Evolutionary conservation across 208 protist genomes (phyloP), one percentile per base, ranked within the genome.

Genomic region (Leishmania lainsoni): DNA sequence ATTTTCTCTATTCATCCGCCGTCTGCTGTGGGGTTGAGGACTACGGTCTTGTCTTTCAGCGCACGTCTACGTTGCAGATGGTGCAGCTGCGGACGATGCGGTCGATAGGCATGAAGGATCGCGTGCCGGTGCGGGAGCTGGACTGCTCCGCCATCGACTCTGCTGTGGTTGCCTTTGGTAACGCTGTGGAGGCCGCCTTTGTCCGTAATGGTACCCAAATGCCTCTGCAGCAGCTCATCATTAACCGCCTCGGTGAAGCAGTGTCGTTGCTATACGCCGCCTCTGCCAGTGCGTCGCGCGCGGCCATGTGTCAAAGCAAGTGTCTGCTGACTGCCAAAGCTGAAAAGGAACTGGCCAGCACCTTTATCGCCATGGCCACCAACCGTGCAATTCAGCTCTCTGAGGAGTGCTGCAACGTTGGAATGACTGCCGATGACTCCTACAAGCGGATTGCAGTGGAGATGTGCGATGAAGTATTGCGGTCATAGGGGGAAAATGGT

Each of bases 21-120:
- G 92, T 90, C 71, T 96, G 91, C 89, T 96, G 93, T 75, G 94
- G 93, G 48, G 83, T 95, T 45, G 94, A 97, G 75, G 94, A 96
- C 71, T 97, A 91, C 76, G 94, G 90, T 17, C 76, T 96, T 35
- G 86, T 91, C 17, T 97, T 97, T 78, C 94, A 97, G 76, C 89
- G 90, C 16, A 90, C 92, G 59, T 95, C 94, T 45, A 96, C 93
- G 39, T 75, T 97, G 75, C 92, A 97, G 79, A 93, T 95, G 78
- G 86, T 95, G 72, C 92, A 95, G 81, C 81, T 87, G 69, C 91
- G 94, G 17, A 86, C 84, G 32, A 78, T 89, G 73, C 92, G 94
- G 29, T 81, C 86, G 1, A 32, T 96, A 0, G 93, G 92, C 6
- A 86, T 94, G 45, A 83, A 86, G 75, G 93, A 96, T 73, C 91